phyloP scores from a whole-genome alignment of 2,329 filamentous ascomycete genomes.

The Didymella sp. region DNA sequence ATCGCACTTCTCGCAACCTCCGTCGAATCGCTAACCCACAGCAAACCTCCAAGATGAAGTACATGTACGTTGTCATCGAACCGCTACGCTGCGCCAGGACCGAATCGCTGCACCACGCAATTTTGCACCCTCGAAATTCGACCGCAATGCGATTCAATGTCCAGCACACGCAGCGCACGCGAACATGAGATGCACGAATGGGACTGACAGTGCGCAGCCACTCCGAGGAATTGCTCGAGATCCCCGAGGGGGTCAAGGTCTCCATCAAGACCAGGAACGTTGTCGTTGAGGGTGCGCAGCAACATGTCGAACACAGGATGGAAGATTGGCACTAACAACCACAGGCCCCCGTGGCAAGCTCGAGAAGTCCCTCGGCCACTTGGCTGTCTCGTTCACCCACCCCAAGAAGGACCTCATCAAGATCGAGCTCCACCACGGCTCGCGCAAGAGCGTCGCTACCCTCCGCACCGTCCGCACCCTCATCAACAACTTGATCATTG shows the following conservation, averaged over 20 bases:
- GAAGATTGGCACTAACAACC: slow-evolving; percentile 6
- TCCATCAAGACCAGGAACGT: slow-evolving; percentile 95
- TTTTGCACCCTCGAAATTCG: slow-evolving; percentile 20
- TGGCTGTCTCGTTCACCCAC: slow-evolving; percentile 93
- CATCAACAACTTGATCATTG: slow-evolving; percentile 98
- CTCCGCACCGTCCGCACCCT: slow-evolving; percentile 97
- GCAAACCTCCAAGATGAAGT: slow-evolving; percentile 83
- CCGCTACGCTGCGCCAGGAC: not conserved
- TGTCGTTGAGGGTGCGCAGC: slow-evolving; percentile 92
- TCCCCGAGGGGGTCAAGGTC: slow-evolving; percentile 98
- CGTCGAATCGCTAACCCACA: slow-evolving; percentile 46
- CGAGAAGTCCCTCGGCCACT: slow-evolving; percentile 92
- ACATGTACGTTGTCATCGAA: slow-evolving; percentile 66
- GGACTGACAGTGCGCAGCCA: slow-evolving; percentile 61
- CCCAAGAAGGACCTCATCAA: slow-evolving; percentile 86
- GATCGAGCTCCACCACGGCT: slow-evolving; percentile 98
- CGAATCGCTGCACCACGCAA: slow-evolving; percentile 24
- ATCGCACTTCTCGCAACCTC: slow-evolving; percentile 24
- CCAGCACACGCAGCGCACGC: slow-evolving; percentile 18
- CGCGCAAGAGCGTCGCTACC: slow-evolving; percentile 96
- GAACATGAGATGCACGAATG: slow-evolving; percentile 23
- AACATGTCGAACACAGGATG: not conserved
- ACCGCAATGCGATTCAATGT: slow-evolving; percentile 21
- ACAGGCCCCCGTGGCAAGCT: slow-evolving; percentile 72
- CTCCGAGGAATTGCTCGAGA: slow-evolving; percentile 91